phyloP scores from a whole-genome alignment of 768 basidiomycete genomes.

The Xerocomellus dryophilus region DNA sequence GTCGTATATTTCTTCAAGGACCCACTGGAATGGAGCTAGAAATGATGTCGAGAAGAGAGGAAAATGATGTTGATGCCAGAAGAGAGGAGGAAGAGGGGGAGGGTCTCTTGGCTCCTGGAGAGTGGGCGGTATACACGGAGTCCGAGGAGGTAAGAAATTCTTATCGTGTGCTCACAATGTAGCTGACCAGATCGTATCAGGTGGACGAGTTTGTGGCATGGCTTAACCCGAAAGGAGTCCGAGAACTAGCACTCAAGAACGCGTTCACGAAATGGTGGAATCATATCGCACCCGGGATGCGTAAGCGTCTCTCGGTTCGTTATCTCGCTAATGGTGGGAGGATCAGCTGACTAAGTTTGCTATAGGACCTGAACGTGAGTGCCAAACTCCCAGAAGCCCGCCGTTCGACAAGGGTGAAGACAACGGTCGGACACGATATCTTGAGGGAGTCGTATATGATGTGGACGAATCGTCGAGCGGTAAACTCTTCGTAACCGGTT shows the following conservation, averaged over 20 bases:
- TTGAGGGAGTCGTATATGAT: slow-evolving; percentile 81
- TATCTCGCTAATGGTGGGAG: background rate
- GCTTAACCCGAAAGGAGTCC: slow-evolving; percentile 89
- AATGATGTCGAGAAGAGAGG: slow-evolving; percentile 56
- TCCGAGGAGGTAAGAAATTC: slow-evolving; percentile 69
- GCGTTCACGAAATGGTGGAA: slow-evolving; percentile 79
- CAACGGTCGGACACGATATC: slow-evolving; percentile 56
- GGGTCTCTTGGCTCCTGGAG: slow-evolving; percentile 65
- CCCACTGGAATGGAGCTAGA: slow-evolving; percentile 80
- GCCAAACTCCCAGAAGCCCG: slow-evolving; percentile 77
- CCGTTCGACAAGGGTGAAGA: slow-evolving; percentile 70
- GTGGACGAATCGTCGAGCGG: slow-evolving; percentile 81
- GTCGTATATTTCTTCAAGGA: slow-evolving; percentile 90
- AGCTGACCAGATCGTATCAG: slow-evolving; percentile 39
- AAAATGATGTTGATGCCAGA: slow-evolving; percentile 52
- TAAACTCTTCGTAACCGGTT: slow-evolving; percentile 31
- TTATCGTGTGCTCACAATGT: background rate
- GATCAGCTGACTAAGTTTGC: slow-evolving; percentile 7
- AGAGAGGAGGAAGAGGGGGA: slow-evolving; percentile 80
- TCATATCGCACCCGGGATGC: slow-evolving; percentile 76
- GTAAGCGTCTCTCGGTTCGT: slow-evolving; percentile 71
- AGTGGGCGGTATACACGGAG: slow-evolving; percentile 91
- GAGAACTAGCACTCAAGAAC: slow-evolving; percentile 79
- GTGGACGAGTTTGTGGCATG: slow-evolving; percentile 80
- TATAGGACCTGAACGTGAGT: slow-evolving; percentile 65